A percentile compares a stretch with the other conserved stretches of the same genome.
These are phyloP conservation scores for Rhododendron ferrugineum DNA, from an alignment of 148 eudicot genomes.

Conservation along the genomic window DNA sequence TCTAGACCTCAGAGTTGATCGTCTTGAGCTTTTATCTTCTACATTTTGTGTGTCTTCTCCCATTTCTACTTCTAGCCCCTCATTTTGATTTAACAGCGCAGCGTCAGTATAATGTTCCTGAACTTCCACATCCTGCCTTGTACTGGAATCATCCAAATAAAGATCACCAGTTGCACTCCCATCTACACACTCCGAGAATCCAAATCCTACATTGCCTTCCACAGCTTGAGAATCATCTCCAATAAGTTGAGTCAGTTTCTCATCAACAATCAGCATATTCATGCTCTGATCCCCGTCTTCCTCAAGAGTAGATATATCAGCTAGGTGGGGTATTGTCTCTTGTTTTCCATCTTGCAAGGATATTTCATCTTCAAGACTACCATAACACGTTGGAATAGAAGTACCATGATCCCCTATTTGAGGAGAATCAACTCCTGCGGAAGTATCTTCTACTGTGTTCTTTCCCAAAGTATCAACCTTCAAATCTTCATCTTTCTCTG, in stretches of 20 bases:
- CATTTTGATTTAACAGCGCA: conserved; percentile 19
- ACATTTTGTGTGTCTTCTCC: conserved; percentile 20
- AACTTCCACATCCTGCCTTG: conserved; percentile 15
- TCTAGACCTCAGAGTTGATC: conserved; percentile 22
- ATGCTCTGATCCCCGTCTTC: conserved; percentile 12
- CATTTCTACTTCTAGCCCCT: conserved; percentile 23
- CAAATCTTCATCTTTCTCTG: conserved; percentile 10
- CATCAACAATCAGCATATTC: conserved; percentile 5
- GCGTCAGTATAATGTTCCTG: conserved; percentile 14
- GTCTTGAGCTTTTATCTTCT: conserved; percentile 27
- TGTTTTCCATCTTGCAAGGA: conserved; percentile 7
- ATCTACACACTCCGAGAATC: conserved; percentile 16
- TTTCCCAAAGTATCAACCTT: conserved; percentile 6
- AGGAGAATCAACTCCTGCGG: neutral
- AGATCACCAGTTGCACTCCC: conserved; percentile 14
- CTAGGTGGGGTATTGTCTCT: conserved; percentile 5
- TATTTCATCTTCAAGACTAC: neutral
- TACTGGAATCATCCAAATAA: conserved; percentile 10
- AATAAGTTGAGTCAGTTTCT: neutral
- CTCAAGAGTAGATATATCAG: neutral
- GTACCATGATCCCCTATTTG: conserved; percentile 1
- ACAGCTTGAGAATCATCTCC: conserved; percentile 13
- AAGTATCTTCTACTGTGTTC: conserved; percentile 7
- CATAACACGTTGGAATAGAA: neutral
- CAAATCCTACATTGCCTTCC: conserved; percentile 11